A percentile compares a stretch with the other conserved stretches of the same genome.
Conservation (phyloP, 23 red algal species). For the Gracilaria caudata region DNA sequence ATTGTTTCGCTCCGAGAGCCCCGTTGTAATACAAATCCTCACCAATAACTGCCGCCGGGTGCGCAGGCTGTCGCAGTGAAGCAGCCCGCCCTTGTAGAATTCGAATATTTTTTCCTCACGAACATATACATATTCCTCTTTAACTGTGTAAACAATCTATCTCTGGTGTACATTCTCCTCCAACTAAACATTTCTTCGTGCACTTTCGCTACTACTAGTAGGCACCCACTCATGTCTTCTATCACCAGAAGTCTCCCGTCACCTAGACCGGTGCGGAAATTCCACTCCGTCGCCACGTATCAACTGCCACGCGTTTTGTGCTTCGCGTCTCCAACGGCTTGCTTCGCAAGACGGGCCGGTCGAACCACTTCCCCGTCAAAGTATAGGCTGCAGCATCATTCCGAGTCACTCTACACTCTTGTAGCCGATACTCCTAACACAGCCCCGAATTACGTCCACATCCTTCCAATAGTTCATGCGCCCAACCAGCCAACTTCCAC, state of each 20-base stretch:
- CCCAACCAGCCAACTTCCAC: neutral
- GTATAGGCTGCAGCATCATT: neutral
- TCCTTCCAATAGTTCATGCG: neutral
- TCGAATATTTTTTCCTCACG: slow-evolving; percentile 6
- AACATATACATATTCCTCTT: neutral
- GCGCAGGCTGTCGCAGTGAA: neutral
- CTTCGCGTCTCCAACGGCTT: neutral
- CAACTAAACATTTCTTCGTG: neutral
- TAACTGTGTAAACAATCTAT: slow-evolving; percentile 25
- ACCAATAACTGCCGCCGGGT: neutral
- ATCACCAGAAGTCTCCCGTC: neutral
- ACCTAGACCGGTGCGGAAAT: neutral
- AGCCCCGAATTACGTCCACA: neutral
- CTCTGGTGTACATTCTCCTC: slow-evolving; percentile 9
- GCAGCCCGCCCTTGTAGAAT: neutral
- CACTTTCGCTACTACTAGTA: neutral
- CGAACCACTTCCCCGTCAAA: slow-evolving; percentile 9
- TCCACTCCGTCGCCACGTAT: neutral
- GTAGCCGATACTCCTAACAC: neutral
- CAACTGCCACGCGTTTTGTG: too few relatives aligned
- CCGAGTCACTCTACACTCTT: neutral
- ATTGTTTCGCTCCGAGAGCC: slow-evolving; percentile 26
- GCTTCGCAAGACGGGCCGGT: neutral
- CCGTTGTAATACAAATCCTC: slow-evolving; percentile 8
- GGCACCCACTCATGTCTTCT: neutral